These are phyloP conservation scores for Macadamia integrifolia DNA, from an alignment of 164 flowering plant genomes.

Conservation along the genomic window DNA sequence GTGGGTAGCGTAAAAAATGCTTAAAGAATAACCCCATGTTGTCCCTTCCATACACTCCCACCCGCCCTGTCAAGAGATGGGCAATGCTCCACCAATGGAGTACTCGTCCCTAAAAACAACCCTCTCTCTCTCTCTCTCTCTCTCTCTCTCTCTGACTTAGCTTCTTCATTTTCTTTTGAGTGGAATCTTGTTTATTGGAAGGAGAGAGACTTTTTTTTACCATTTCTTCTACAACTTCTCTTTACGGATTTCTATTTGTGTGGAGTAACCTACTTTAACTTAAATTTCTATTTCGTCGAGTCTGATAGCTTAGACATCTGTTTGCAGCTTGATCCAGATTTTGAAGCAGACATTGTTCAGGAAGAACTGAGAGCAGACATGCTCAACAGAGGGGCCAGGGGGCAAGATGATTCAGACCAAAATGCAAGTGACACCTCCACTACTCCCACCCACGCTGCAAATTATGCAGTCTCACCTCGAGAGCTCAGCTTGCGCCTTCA, in stretches of 20 bases:
- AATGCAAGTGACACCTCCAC: constrained; percentile 33
- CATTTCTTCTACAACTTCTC: not conserved
- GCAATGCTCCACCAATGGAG: no score
- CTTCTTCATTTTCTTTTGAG: not conserved
- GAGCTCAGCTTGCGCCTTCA: constrained; percentile 76
- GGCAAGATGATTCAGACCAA: constrained; percentile 25
- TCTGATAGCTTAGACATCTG: not conserved
- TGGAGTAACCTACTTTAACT: not conserved
- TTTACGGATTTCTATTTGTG: not conserved
- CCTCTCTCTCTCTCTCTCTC: no score
- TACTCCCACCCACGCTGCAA: constrained; percentile 25
- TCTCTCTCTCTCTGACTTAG: no score
- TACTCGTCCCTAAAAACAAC: no score
- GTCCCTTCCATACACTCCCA: no score
- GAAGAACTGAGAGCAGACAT: constrained; percentile 57
- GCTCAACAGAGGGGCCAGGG: constrained; percentile 18
- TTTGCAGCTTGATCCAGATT: constrained; percentile 62
- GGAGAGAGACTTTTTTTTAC: no score
- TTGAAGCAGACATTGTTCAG: constrained; percentile 36
- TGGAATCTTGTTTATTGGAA: no score
- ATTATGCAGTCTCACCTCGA: constrained; percentile 66
- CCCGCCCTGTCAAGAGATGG: no score
- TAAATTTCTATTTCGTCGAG: not conserved
- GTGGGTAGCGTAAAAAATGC: no score
- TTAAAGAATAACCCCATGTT: no score